phyloP scores from a whole-genome alignment of 2,329 filamentous ascomycete genomes.

The Chaetoscypha palmicola region DNA sequence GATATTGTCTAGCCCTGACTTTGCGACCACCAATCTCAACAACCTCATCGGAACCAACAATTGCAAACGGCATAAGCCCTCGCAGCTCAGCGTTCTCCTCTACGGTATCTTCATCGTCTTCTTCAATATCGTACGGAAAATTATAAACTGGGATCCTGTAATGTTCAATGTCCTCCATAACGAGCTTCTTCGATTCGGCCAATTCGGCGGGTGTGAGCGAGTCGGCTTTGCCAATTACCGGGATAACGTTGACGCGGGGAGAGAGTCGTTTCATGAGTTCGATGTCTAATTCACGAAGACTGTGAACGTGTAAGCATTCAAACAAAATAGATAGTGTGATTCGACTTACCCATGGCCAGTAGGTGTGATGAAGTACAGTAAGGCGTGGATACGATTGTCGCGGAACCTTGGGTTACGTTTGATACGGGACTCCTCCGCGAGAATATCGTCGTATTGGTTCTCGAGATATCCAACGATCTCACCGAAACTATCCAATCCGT shows the following conservation, averaged over 20 bases:
- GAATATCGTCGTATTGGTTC: conserved; percentile 98
- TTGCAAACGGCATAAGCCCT: conserved; percentile 97
- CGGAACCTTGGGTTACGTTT: conserved; percentile 99
- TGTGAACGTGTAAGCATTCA: conserved; percentile 33
- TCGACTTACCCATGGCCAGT: conserved; percentile 78
- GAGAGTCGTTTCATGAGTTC: conserved; percentile 99
- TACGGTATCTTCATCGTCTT: conserved; percentile 98
- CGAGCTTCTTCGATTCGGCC: conserved; percentile 98
- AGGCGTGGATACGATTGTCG: conserved; percentile 95
- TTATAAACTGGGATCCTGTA: conserved; percentile 99
- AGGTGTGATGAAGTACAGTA: conserved; percentile 98
- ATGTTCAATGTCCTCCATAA: conserved; percentile 99
- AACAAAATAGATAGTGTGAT: too few species aligned
- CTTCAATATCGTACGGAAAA: conserved; percentile 99
- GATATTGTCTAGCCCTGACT: conserved; percentile 93
- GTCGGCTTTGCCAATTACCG: conserved; percentile 97
- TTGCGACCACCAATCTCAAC: conserved; percentile 89
- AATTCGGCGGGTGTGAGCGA: conserved; percentile 93
- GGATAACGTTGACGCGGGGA: conserved; percentile 96
- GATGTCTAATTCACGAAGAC: conserved; percentile 96
- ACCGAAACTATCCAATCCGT: conserved; percentile 63
- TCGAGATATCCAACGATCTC: conserved; percentile 98
- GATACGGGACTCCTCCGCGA: conserved; percentile 98
- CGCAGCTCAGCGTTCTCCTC: conserved; percentile 98
- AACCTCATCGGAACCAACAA: conserved; percentile 93